Percentiles rank a stretch among this genome's conserved stretches.
Conservation (phyloP, 73 alveolate genomes). For the Diophrys sp. region DNA sequence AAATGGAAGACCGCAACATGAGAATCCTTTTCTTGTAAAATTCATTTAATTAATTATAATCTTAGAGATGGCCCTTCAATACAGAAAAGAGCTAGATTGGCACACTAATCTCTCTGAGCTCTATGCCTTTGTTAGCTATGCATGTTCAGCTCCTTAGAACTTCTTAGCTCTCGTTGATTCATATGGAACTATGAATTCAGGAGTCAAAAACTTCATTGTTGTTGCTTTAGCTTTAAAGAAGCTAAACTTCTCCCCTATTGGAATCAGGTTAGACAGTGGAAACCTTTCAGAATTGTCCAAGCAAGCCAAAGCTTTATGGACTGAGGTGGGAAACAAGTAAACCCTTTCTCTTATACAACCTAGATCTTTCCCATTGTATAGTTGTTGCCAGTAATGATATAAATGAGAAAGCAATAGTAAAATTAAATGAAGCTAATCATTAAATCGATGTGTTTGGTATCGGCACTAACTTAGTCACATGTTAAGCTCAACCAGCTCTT, state of each 20-base stretch:
- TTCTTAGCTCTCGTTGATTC: constrained; percentile 75
- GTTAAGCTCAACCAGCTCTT: constrained; percentile 91
- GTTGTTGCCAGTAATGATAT: constrained; percentile 91
- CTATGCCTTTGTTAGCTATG: constrained; percentile 68
- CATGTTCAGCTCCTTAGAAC: constrained; percentile 66
- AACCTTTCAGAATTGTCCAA: constrained; percentile 76
- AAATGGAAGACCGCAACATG: too few species aligned
- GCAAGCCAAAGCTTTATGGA: constrained; percentile 35
- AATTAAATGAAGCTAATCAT: constrained; percentile 53
- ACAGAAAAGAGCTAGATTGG: constrained; percentile 64
- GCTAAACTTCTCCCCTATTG: constrained; percentile 64
- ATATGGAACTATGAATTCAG: constrained; percentile 65
- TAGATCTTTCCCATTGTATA: constrained; percentile 29
- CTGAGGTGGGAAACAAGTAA: constrained; percentile 39
- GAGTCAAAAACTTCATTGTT: constrained; percentile 69
- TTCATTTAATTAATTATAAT: too few species aligned
- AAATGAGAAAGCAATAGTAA: constrained; percentile 66
- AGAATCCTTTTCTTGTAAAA: too few species aligned
- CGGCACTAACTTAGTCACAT: constrained; percentile 90
- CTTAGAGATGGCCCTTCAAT: too few species aligned
- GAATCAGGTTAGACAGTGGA: constrained; percentile 89
- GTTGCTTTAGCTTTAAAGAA: constrained; percentile 75
- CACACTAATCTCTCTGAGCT: constrained; percentile 63
- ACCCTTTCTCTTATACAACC: constrained; percentile 47
- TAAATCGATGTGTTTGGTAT: constrained; percentile 87